Evolutionary conservation across 2,329 filamentous ascomycete genomes (phyloP), one percentile per base, ranked within the genome.

Genomic region (Kalaharituber pfeilii): DNA sequence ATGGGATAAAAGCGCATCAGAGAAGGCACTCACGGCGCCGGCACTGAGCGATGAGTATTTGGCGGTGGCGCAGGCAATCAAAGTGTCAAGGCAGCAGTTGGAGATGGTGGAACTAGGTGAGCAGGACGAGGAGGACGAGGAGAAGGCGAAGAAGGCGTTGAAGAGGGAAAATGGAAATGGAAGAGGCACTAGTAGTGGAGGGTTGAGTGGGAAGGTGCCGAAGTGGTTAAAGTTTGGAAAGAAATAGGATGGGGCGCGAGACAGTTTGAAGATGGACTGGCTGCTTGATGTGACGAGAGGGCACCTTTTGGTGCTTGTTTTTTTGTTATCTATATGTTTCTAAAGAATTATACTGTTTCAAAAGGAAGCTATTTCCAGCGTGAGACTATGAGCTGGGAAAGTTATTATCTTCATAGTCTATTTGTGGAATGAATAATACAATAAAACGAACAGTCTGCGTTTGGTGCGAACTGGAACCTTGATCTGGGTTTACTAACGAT

Each of bases 41-140:
- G 50, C 56, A 2, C 47, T 64, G 29, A 63, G 57, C 11, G 59
- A 62, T n/a, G 53, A 57, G 30, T 56, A 56, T 27, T 36, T 60
- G 5, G 47, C 55, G 28, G 51, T 49, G 1, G 57, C 59, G 3
- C 59, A 62, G 39, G 65, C 67, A 62, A 61, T 67, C 1, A 69
- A 71, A 25, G 72, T 81, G 52, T 75, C 77, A 26, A 72, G 74
- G 52, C 73, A 77, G 63, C 86, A 85, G 0, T 77, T 80, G 27
- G 75, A 82, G 50, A 68, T 75, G 1, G 69, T 72, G 1, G 63
- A 68, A 33, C 69, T 63, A 2, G 67, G 67, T 18, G 63, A 62
- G 0, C 67, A 70, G 4, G 69, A 72, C 1, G 69, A 73, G 15
- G 67, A 69, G 26, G 66, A 66, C 2, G 60, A 63, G 8, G 53